Evolutionary conservation across 2,329 filamentous ascomycete species (phyloP).

Genomic region (Aspergillus tamarii): DNA sequence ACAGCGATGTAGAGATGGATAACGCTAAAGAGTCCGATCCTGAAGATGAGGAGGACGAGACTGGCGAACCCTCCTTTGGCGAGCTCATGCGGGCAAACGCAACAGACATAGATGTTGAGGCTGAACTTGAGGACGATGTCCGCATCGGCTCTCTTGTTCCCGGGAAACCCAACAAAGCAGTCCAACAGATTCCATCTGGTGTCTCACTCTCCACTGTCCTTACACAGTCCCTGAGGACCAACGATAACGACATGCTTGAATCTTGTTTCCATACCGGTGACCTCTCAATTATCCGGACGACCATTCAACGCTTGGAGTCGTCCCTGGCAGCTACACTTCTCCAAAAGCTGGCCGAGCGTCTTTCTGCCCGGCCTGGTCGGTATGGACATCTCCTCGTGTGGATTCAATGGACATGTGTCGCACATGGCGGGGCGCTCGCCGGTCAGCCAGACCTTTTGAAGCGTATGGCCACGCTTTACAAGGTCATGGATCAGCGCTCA

Average conservation of each 20-base stretch:
- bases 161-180: conserved; percentile 48
- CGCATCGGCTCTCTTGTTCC: conserved; percentile 50
- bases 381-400: conserved; percentile 90
- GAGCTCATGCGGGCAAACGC: conserved; percentile 75
- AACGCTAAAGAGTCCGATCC: conserved; percentile 39
- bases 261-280: conserved; percentile 85
- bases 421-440: conserved; percentile 88
- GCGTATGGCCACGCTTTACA: conserved; percentile 76
- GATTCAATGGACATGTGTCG: conserved; percentile 93
- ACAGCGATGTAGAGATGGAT: conserved; percentile 35
- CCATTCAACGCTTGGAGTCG: conserved; percentile 88
- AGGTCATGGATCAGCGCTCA: conserved; percentile 84
- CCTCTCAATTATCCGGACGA: conserved; percentile 75
- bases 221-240: conserved; percentile 87
- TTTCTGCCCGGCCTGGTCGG: conserved; percentile 84
- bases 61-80: conserved; percentile 74
- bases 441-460: conserved; percentile 81
- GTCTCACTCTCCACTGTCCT: conserved; percentile 91
- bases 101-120: conserved; percentile 73
- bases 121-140: conserved; percentile 50
- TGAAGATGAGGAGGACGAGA: conserved; percentile 41
- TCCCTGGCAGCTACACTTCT: conserved; percentile 78
- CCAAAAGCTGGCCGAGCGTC: conserved; percentile 79
- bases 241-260: conserved; percentile 87
- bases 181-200: conserved; percentile 66